Conservation (phyloP, 208 protist species). For the Trichomonas gallinae region DNA sequence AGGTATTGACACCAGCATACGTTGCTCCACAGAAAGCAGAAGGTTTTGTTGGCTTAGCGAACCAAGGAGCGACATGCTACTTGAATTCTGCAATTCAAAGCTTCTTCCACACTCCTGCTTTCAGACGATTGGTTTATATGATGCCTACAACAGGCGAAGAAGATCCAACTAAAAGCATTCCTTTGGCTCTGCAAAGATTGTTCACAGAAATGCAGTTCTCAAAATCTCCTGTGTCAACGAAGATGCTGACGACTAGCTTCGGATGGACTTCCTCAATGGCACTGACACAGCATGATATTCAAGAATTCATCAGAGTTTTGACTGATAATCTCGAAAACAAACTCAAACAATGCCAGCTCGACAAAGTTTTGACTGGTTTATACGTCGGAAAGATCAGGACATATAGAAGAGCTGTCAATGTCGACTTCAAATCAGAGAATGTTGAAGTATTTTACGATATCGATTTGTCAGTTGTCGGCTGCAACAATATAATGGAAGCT, state of each 20-base stretch:
- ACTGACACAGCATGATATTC: neutral
- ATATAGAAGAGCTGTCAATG: neutral
- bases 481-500: neutral
- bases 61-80: slow-evolving; percentile 14
- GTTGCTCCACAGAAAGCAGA: neutral
- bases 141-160: neutral
- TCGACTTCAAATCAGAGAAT: neutral
- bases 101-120: neutral
- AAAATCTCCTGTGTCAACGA: neutral
- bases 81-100: neutral
- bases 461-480: neutral
- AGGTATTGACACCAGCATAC: neutral
- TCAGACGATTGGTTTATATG: neutral
- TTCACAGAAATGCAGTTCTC: neutral
- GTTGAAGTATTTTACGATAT: neutral
- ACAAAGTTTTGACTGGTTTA: neutral
- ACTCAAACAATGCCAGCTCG: neutral
- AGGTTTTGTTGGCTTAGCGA: neutral
- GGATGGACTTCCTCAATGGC: neutral
- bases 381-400: neutral
- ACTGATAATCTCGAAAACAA: neutral
- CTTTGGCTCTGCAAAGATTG: neutral
- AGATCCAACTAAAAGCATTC: neutral
- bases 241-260: neutral
- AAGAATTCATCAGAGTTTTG: neutral